These are phyloP conservation scores for Ulota crispa DNA, from an alignment of 225 moss, liverwort and hornwort species.

Conservation along the genomic window DNA sequence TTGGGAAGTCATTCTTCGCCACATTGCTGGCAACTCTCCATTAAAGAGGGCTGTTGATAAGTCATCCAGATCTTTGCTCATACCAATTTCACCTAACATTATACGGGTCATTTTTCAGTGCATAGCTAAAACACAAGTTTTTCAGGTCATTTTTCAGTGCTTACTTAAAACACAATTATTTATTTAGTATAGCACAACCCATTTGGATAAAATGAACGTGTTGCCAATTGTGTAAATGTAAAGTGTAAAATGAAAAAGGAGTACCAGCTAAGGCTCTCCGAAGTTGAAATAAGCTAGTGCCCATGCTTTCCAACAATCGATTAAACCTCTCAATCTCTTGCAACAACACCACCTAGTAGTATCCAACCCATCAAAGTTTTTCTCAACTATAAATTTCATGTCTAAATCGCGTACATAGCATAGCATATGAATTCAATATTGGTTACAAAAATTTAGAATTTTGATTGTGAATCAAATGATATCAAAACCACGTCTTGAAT, in stretches of 20 bases:
- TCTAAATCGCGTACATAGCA: rapidly evolving
- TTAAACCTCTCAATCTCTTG: slow-evolving; percentile 96
- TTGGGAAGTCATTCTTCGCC: slow-evolving; percentile 87
- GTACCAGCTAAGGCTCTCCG: slow-evolving; percentile 74
- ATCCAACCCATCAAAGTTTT: background rate
- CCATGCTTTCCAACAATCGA: slow-evolving; percentile 62
- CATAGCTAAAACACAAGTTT: background rate
- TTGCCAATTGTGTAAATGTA: no score
- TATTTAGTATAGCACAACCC: background rate
- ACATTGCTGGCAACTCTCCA: slow-evolving; percentile 77
- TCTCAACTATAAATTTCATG: background rate
- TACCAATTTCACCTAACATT: slow-evolving; percentile 66
- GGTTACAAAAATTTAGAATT: background rate
- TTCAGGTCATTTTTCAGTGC: background rate
- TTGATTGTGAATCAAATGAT: background rate
- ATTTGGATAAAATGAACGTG: no score
- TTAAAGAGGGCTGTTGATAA: slow-evolving; percentile 79
- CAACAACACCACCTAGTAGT: slow-evolving; percentile 74
- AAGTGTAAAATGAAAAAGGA: background rate
- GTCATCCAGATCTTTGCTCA: slow-evolving; percentile 94
- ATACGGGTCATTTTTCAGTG: background rate
- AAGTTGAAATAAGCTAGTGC: slow-evolving; percentile 72
- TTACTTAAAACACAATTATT: background rate
- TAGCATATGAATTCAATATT: background rate
- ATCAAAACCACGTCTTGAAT: background rate